These are phyloP conservation scores for Pseudotulostoma volvatum DNA, from an alignment of 495 filamentous ascomycete species.

Conservation along the genomic window DNA sequence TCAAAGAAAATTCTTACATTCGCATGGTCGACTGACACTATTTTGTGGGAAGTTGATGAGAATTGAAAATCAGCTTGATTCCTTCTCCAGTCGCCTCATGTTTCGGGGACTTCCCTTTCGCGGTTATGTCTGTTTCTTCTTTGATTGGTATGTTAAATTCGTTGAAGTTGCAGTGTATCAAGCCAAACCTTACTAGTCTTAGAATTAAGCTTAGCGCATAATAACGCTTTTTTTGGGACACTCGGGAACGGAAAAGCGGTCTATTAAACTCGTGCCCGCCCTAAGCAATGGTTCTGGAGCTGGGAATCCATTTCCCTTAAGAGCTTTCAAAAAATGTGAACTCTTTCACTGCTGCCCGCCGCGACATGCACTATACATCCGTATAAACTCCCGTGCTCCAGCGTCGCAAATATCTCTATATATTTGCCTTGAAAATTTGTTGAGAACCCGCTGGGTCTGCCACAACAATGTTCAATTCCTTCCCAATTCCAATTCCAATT, in stretches of 20 bases:
- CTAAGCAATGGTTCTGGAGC: conserved; percentile 79
- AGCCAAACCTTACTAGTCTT: conserved; percentile 63
- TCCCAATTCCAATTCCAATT: conserved; percentile 72
- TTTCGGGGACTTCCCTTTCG: conserved; percentile 19
- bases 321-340: conserved; percentile 77
- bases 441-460: conserved; percentile 48
- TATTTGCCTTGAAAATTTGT: conserved; percentile 74
- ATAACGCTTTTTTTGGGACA: conserved; percentile 56
- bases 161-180: conserved; percentile 98
- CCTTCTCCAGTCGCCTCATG: conserved; percentile 19
- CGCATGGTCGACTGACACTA: conserved; percentile 84
- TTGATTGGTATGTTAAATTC: conserved; percentile 96
- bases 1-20: conserved; percentile 95
- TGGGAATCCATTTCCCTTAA: conserved; percentile 65
- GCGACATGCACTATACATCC: conserved; percentile 99
- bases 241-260: conserved; percentile 68
- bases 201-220: conserved; percentile 87
- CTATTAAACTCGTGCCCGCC: conserved; percentile 75
- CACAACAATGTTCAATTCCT: conserved; percentile 94
- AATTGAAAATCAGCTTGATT: conserved; percentile 40
- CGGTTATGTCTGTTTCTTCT: conserved; percentile 38
- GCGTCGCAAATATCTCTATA: conserved; percentile 92
- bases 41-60: conserved; percentile 97
- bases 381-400: conserved; percentile 57
- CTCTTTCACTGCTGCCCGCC: conserved; percentile 82